Evolutionary conservation across 164 flowering plant genomes (phyloP).

Genomic region (Chimonanthus praecox): DNA sequence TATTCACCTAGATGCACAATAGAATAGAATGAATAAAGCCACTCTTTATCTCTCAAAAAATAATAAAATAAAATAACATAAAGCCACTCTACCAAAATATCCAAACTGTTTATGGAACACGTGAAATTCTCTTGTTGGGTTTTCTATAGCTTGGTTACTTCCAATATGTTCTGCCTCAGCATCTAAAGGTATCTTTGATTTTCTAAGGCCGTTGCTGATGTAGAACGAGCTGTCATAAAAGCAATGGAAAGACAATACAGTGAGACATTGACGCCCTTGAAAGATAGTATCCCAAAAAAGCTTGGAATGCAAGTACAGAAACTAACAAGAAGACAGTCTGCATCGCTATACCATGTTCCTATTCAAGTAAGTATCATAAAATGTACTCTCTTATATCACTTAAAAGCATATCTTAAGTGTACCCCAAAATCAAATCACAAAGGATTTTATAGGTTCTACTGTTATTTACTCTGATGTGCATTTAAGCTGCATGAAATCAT

Average conservation of each 20-base stretch:
- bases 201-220: constrained; percentile 66
- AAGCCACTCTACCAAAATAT: background rate
- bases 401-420: background rate
- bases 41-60: too few species aligned
- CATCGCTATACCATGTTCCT: constrained; percentile 61
- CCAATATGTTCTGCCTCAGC: background rate
- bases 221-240: constrained; percentile 75
- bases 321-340: constrained; percentile 79
- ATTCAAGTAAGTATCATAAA: constrained; percentile 45
- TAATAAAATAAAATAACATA: too few species aligned
- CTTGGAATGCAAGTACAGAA: constrained; percentile 88
- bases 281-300: constrained; percentile 82
- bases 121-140: background rate
- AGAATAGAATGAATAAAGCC: background rate
- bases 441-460: background rate
- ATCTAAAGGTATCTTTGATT: constrained; percentile 5
- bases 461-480: background rate
- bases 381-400: background rate
- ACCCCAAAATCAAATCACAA: background rate
- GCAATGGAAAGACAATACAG: constrained; percentile 81
- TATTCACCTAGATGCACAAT: background rate
- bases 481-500: background rate
- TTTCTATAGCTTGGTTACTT: background rate
- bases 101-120: background rate
- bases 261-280: constrained; percentile 79